Base-by-base conservation (phyloP, 192 early-diverging fungal genomes). In the Backusella macrospora region DNA sequence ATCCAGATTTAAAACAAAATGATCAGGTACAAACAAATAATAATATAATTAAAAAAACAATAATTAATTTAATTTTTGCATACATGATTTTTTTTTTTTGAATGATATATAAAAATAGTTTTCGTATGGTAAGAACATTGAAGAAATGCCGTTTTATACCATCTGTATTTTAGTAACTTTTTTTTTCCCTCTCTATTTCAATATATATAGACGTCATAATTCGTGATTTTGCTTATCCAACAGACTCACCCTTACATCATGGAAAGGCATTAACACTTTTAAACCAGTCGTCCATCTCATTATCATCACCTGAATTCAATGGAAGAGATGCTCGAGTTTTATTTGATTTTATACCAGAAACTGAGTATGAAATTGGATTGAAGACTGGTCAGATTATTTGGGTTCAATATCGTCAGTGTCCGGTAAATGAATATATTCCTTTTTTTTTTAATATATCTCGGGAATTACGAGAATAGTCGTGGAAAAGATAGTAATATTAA, bases 261-360 rank as follows among this genome's bases (percentile, higher is more conserved):
- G 84, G 84, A 14, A 72, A 76, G 4, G 73, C 77, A 26, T 0
- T 52, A n/a, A 52, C 49, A 9, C 76, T 81, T 37, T 76, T 78
- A 74, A 34, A 72, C 37, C 43, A 70, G 64, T 15, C 68, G 6
- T 81, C 79, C 38, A 45, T 71, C 10, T 74, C 49, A 62, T 65
- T 52, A 49, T 79, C 68, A 14, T 80, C 39, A 65, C 48, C 68
- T 26, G 83, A 84, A 46, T 83, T 83, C 52, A 82, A 78, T 9
- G 78, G 84, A 10, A 72, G 83, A 42, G 82, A 78, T 21, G 87
- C 84, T 13, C 80, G 84, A 40, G 92, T 88, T 13, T 74, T 94
- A 15, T 94, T 92, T 73, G 90, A 94, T 71, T 94, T 94, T 83
- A 83, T 83, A 49, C 90, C 90, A 21, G 91, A 92, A 70, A 90